phyloP scores from a whole-genome alignment of 2,329 filamentous ascomycete species.

The Colletotrichum sp. region DNA sequence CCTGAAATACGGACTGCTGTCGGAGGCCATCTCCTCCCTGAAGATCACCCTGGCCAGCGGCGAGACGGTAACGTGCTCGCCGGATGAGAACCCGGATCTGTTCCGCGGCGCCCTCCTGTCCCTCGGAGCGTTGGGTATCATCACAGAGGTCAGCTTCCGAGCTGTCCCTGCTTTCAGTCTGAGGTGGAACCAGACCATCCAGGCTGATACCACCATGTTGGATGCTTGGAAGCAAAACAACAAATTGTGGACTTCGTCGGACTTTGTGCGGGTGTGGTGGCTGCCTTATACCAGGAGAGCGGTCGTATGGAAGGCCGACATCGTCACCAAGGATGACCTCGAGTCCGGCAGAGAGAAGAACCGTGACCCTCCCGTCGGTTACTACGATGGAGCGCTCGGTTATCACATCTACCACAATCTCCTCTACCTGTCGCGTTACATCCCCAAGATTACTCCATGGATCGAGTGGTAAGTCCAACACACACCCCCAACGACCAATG shows the following conservation, averaged over 20 bases:
- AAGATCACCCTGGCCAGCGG: slow-evolving; percentile 86
- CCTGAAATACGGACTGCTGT: slow-evolving; percentile 82
- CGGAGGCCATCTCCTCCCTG: slow-evolving; percentile 75
- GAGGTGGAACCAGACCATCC: slow-evolving; percentile 82
- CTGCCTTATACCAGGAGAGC: slow-evolving; percentile 89
- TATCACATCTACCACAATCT: slow-evolving; percentile 94
- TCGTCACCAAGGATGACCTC: slow-evolving; percentile 67
- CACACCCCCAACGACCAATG: background rate
- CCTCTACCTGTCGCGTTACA: slow-evolving; percentile 78
- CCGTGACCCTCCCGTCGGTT: slow-evolving; percentile 67
- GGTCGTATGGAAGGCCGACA: slow-evolving; percentile 86
- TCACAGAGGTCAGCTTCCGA: slow-evolving; percentile 87
- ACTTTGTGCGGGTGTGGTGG: slow-evolving; percentile 98
- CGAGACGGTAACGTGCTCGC: slow-evolving; percentile 72
- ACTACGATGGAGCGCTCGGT: slow-evolving; percentile 83
- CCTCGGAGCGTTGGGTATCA: slow-evolving; percentile 87
- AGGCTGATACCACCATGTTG: slow-evolving; percentile 72
- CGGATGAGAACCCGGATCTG: slow-evolving; percentile 74
- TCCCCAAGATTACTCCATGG: slow-evolving; percentile 82
- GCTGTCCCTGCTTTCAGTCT: slow-evolving; percentile 83
- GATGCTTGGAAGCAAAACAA: slow-evolving; percentile 71
- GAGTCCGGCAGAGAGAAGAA: slow-evolving; percentile 67
- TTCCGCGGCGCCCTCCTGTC: slow-evolving; percentile 90
- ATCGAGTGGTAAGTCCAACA: slow-evolving; percentile 72
- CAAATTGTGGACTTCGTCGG: slow-evolving; percentile 80